Base-by-base conservation (phyloP, 2,329 filamentous ascomycete species). In the Pseudogymnoascus sp. region DNA sequence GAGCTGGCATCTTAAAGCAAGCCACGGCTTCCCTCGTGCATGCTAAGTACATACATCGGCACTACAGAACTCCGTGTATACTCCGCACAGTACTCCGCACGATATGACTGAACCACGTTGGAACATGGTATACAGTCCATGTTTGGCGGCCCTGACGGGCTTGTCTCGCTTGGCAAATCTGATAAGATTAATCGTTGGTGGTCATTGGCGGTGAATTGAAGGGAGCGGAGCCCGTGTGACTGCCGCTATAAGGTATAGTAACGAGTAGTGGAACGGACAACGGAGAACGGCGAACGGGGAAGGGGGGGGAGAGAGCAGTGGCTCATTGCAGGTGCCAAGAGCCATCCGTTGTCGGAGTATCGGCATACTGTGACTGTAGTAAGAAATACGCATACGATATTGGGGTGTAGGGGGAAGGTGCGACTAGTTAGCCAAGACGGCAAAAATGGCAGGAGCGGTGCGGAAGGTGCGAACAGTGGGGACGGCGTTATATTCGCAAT, bases 121-220 rank as follows among this genome's bases (percentile, higher is more conserved):
- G 29, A 54, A 54, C 47, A 54, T 54, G 47, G 29, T 54, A 33
- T 9, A 13, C 15, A 21, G 29, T 29, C 47, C 47, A 33, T 33
- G 29, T 35, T 15, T 54, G 26, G 29, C 29, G 47, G 29, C n/a
- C 29, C 24, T 15, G 24, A 10, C 3, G 8, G 26, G 13, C 47
- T 26, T 33, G 29, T 13, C 47, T 54, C n/a, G 17, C 47, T 54
- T 21, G n/a, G 15, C 15, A 11, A 9, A 54, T 54, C 47, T 54
- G 47, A 54, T 54, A 54, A 54, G 47, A 54, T 54, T 29, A 54
- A 54, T 35, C 47, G 35, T 54, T 54, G 47, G 29, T 9, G 29
- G 17, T 21, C 40, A 44, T 44, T 13, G 6, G 17, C 21, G 21
- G 40, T 13, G 17, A 44, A 24, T 44, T 17, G 40, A 13, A 13